Conservation (phyloP, 1,139 yeast genomes). For the Scheffersomyces segobiensis region DNA sequence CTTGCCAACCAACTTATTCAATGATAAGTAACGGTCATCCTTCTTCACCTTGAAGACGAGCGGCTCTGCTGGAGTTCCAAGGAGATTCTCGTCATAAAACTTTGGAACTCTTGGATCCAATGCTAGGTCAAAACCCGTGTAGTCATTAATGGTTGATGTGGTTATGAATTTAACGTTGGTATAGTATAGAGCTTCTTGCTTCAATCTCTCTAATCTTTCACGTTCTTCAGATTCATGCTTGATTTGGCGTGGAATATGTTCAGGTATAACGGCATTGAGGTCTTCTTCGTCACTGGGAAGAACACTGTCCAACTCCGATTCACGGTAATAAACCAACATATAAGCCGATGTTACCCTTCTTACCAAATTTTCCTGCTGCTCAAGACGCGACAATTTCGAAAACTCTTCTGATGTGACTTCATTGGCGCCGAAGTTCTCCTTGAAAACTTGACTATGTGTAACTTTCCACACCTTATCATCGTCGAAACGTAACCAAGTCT, state of each 20-base stretch:
- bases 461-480: constrained; percentile 93
- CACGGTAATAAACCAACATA: constrained; percentile 91
- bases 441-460: constrained; percentile 80
- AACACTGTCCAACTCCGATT: constrained; percentile 56
- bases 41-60: constrained; percentile 54
- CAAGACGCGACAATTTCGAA: constrained; percentile 52
- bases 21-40: constrained; percentile 51
- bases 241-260: constrained; percentile 66
- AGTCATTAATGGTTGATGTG: constrained; percentile 51
- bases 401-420: constrained; percentile 50
- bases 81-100: constrained; percentile 49
- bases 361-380: constrained; percentile 62
- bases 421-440: constrained; percentile 88
- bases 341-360: constrained; percentile 92
- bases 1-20: constrained; percentile 53
- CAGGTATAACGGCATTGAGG: constrained; percentile 55
- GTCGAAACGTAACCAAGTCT: constrained; percentile 88
- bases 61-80: constrained; percentile 53
- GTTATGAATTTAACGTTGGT: constrained; percentile 60
- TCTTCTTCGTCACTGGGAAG: constrained; percentile 55
- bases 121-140: constrained; percentile 76
- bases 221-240: constrained; percentile 60
- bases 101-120: constrained; percentile 53
- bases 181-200: constrained; percentile 79
- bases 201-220: constrained; percentile 57